Evolutionary conservation across 192 early-diverging fungal genomes (phyloP), one percentile per base, ranked within the genome.

Genomic region (Tieghemiomyces parasiticus): DNA sequence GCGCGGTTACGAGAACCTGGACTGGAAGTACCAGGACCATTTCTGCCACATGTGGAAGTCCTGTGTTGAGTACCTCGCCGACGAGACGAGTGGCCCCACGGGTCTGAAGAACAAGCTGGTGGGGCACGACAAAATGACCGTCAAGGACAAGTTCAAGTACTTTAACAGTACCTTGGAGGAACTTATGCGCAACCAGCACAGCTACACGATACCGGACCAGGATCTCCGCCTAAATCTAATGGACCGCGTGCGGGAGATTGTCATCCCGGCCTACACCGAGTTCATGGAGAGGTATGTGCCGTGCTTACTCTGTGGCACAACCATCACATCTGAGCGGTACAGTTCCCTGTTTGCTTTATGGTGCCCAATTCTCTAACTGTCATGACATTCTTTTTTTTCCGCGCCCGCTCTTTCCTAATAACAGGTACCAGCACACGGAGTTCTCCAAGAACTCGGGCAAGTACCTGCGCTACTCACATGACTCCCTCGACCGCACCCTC

Each of bases 141-240:
- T 93, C 60, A 93, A 93, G 63, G 88, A 89, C 61, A 56, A 56
- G 24, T 56, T 56, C 32, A 56, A 56, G 84, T 82, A 77, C 58
- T 93, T 93, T 65, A 91, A 93, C 66, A 76, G 68, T 33, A 84
- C 85, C 50, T 84, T 93, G 70, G 90, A 93, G 29, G 86, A 86
- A 33, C 66, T 81, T 6, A 81, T 71, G 64, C 71, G 77, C 45
- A 65, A 71, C 14, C 89, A 91, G 56, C 81, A 81, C 58, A 67
- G 71, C 6, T 91, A 88, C 65, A 74, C 83, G 20, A 81, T 93
- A 19, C 88, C 90, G 3, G 90, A 93, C 66, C 46, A 69, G 8
- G 90, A 93, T 46, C 69, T 93, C 24, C 76, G 87, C 14, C 69
- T 64, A 2, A 69, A 77, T 62, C 69, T 93, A 19, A 70, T 90